These are phyloP conservation scores for Ophiocordyceps australis DNA, from an alignment of 2,329 filamentous ascomycete genomes.

Conservation along the genomic window DNA sequence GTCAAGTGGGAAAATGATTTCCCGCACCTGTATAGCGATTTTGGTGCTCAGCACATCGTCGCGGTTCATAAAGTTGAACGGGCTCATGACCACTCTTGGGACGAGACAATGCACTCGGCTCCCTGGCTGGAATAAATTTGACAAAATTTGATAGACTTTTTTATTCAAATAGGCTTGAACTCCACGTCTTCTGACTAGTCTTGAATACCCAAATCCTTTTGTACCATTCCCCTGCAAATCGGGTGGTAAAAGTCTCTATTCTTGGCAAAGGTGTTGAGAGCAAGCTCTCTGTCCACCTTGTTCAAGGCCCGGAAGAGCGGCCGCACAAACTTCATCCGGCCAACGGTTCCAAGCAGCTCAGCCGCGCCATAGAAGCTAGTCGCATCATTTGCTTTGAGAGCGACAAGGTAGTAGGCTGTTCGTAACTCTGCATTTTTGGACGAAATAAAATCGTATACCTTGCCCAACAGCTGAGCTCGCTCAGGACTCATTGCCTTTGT, in stretches of 20 bases:
- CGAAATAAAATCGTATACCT: constrained; percentile 52
- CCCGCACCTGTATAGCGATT: constrained; percentile 40
- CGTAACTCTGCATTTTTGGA: constrained; percentile 78
- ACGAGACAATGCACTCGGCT: constrained; percentile 16
- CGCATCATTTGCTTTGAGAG: constrained; percentile 54
- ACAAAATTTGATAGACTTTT: neutral
- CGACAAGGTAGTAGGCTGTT: constrained; percentile 62
- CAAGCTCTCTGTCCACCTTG: constrained; percentile 55
- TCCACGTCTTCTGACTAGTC: neutral
- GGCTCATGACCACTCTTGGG: constrained; percentile 26
- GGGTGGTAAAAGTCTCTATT: constrained; percentile 91
- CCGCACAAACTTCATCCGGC: constrained; percentile 93
- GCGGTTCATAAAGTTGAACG: constrained; percentile 26
- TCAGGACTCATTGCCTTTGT: constrained; percentile 41
- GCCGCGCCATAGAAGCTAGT: constrained; percentile 53
- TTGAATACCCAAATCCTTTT: constrained; percentile 53
- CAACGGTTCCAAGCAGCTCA: constrained; percentile 62
- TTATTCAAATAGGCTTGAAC: neutral
- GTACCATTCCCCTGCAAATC: constrained; percentile 71
- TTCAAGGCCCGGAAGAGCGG: constrained; percentile 65
- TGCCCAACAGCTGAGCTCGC: constrained; percentile 54
- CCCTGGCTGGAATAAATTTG: neutral
- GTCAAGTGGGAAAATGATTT: constrained; percentile 40
- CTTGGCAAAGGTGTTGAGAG: constrained; percentile 68
- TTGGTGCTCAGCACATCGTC: constrained; percentile 32